phyloP scores from a whole-genome alignment of 768 basidiomycete species.

The Hydnum rufescens region DNA sequence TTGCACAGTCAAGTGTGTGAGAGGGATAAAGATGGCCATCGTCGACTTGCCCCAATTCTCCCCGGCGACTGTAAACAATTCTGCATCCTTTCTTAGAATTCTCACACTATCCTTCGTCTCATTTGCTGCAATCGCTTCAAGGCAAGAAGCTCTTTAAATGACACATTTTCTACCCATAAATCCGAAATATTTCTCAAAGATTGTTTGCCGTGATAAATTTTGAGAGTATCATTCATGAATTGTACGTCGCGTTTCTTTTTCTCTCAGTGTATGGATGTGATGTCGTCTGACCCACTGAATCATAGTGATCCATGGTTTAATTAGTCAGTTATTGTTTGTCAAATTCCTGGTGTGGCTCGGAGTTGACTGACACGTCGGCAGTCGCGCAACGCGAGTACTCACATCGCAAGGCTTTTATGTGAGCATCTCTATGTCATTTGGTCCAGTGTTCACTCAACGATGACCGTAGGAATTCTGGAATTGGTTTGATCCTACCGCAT shows the following conservation, averaged over 20 bases:
- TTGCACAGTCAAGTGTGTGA: background rate
- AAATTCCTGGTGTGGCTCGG: background rate
- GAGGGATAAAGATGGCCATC: background rate
- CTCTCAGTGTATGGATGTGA: constrained; percentile 7
- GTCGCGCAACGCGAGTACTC: constrained; percentile 82
- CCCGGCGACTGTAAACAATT: constrained; percentile 57
- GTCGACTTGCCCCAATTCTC: constrained; percentile 14
- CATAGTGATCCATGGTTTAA: constrained; percentile 96
- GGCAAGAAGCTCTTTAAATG: constrained; percentile 25
- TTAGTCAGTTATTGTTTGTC: constrained; percentile 40
- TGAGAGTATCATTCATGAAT: constrained; percentile 99
- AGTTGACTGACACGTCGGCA: constrained; percentile 17
- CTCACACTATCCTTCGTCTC: constrained; percentile 81
- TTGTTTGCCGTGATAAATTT: constrained; percentile 88
- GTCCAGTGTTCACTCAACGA: background rate
- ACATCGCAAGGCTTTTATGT: constrained; percentile 93
- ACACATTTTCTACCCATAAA: background rate
- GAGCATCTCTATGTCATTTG: constrained; percentile 18
- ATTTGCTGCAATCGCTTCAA: constrained; percentile 83
- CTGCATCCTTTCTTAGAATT: constrained; percentile 78
- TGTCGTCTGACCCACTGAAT: background rate
- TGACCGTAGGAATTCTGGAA: constrained; percentile 89
- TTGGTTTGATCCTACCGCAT: constrained; percentile 99
- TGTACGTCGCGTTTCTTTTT: constrained; percentile 46
- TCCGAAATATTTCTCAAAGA: background rate